These are phyloP conservation scores for Triticum timopheevii DNA, from an alignment of 176 grass and related monocot species.

Conservation along the genomic window DNA sequence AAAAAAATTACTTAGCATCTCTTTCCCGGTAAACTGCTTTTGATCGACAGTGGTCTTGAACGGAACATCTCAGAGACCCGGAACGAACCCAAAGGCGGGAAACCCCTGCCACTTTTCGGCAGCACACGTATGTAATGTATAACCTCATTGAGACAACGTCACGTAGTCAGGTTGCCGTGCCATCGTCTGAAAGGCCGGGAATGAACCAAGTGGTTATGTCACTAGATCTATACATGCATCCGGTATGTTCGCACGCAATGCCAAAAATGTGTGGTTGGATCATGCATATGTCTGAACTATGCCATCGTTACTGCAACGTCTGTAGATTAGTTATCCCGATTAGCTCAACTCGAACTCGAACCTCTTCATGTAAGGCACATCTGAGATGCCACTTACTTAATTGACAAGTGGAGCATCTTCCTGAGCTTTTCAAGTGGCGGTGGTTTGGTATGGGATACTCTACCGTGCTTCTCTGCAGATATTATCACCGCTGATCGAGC, in stretches of 20 bases:
- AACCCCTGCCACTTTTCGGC: not conserved
- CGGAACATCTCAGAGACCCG: not conserved
- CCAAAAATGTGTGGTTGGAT: too few relatives aligned
- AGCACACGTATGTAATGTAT: not conserved
- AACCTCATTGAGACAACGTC: not conserved
- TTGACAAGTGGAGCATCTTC: too few relatives aligned
- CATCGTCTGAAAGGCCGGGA: too few relatives aligned
- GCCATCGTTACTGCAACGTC: too few relatives aligned
- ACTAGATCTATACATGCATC: too few relatives aligned
- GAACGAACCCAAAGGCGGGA: not conserved
- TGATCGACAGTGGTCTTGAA: not conserved
- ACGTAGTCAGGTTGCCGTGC: not conserved
- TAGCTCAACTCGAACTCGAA: too few relatives aligned
- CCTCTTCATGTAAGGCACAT: too few relatives aligned
- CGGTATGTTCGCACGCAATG: too few relatives aligned
- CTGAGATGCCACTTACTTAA: too few relatives aligned
- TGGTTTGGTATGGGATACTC: not conserved
- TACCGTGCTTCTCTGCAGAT: not conserved
- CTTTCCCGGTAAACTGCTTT: not conserved
- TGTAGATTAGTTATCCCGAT: too few relatives aligned
- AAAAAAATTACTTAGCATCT: not conserved
- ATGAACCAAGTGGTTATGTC: too few relatives aligned
- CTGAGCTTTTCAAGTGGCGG: not conserved
- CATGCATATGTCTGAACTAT: too few relatives aligned
- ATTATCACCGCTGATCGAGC: not conserved